Conservation (phyloP, 495 filamentous ascomycete species). For the Xylaria palmicola region DNA sequence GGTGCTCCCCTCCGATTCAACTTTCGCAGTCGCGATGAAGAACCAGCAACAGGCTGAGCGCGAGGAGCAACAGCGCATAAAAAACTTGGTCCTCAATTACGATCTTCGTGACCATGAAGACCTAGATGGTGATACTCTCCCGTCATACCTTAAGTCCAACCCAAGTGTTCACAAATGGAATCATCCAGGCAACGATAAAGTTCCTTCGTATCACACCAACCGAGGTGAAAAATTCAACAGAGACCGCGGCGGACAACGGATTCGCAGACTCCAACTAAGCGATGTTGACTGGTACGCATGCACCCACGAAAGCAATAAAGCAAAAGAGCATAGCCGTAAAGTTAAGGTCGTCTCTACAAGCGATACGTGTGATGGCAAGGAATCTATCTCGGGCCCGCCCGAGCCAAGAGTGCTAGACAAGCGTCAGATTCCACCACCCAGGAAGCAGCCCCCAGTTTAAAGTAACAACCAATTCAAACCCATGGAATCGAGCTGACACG, state of each 20-base stretch:
- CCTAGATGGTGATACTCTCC: constrained; percentile 63
- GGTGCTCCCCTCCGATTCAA: constrained; percentile 91
- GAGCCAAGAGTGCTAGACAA: constrained; percentile 24
- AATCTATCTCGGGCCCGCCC: constrained; percentile 19
- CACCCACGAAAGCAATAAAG: constrained; percentile 19
- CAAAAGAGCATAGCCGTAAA: constrained; percentile 12
- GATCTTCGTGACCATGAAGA: constrained; percentile 81
- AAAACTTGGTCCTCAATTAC: constrained; percentile 94
- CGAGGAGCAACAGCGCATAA: constrained; percentile 97
- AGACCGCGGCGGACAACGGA: constrained; percentile 74
- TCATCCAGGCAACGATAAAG: constrained; percentile 49
- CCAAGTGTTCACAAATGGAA: constrained; percentile 46
- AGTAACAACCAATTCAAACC: constrained; percentile 1
- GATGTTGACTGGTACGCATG: constrained; percentile 91
- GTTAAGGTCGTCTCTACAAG: constrained; percentile 6
- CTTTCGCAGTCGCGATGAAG: constrained; percentile 92
- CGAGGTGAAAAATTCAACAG: constrained; percentile 63
- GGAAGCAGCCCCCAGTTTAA: constrained; percentile 11
- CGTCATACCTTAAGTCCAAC: constrained; percentile 32
- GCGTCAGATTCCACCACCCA: constrained; percentile 24
- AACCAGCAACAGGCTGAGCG: constrained; percentile 91
- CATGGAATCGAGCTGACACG: constrained; percentile 11
- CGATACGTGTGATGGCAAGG: constrained; percentile 6
- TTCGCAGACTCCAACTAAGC: constrained; percentile 88
- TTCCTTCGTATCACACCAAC: constrained; percentile 44